phyloP scores from a whole-genome alignment of 352 stramenopile species.

The Pythium brachiatum region DNA sequence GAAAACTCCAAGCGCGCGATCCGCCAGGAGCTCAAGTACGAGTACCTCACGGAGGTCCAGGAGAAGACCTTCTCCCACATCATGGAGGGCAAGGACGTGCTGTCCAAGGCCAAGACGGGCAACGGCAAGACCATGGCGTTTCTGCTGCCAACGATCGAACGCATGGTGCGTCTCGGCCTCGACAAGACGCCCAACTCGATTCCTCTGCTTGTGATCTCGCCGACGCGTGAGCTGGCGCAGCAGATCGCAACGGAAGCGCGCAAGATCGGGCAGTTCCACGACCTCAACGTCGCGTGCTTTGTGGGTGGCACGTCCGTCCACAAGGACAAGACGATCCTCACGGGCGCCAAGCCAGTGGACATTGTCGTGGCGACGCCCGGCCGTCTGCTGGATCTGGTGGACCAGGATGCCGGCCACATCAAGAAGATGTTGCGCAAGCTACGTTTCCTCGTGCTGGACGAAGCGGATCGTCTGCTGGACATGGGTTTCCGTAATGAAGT shows the following conservation, averaged over 20 bases:
- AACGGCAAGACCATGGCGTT: slow-evolving; percentile 85
- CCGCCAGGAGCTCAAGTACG: slow-evolving; percentile 61
- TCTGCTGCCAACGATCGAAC: slow-evolving; percentile 52
- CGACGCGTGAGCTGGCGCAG: slow-evolving; percentile 87
- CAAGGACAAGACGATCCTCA: slow-evolving; percentile 47
- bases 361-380: slow-evolving; percentile 97
- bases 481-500: slow-evolving; percentile 94
- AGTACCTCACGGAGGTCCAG: slow-evolving; percentile 85
- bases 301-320: slow-evolving; percentile 91
- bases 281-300: slow-evolving; percentile 59
- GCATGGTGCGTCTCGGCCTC: slow-evolving; percentile 67
- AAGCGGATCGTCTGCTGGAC: slow-evolving; percentile 96
- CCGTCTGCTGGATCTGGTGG: slow-evolving; percentile 94
- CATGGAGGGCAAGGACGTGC: slow-evolving; percentile 71
- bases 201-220: slow-evolving; percentile 83
- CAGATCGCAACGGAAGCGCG: slow-evolving; percentile 91
- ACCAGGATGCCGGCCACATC: slow-evolving; percentile 90
- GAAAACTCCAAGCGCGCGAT: slow-evolving; percentile 44
- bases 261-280: slow-evolving; percentile 86
- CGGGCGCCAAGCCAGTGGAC: slow-evolving; percentile 51
- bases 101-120: slow-evolving; percentile 82
- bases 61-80: slow-evolving; percentile 56
- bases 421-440: slow-evolving; percentile 44
- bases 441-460: slow-evolving; percentile 89
- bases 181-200: slow-evolving; percentile 35